These are phyloP conservation scores for Phytophthora syringae DNA, from an alignment of 352 stramenopile species.

Conservation along the genomic window DNA sequence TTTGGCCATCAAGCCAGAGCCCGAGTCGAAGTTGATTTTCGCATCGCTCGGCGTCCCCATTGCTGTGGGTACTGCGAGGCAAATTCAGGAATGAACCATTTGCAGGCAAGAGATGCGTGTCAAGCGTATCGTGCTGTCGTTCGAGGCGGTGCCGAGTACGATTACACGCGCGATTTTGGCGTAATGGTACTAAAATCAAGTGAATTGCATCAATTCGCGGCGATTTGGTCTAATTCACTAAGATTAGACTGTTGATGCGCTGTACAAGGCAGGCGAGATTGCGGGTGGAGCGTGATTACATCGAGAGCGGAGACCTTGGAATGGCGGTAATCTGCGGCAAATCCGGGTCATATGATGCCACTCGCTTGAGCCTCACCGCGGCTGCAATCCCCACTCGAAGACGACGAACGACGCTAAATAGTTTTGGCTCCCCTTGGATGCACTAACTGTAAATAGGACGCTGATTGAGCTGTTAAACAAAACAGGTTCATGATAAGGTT, in stretches of 20 bases:
- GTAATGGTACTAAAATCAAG: too few relatives aligned
- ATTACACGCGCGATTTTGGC: not conserved
- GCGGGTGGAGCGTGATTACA: not conserved
- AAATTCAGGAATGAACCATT: conserved; percentile 27
- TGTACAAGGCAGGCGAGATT: not conserved
- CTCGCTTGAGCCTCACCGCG: not conserved
- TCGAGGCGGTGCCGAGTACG: not conserved
- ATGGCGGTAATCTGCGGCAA: not conserved
- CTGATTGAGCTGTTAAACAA: too few relatives aligned
- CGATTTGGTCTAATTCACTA: too few relatives aligned
- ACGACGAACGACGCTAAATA: not conserved
- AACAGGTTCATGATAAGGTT: too few relatives aligned
- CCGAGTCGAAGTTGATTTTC: conserved; percentile 29
- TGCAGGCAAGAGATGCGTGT: too few relatives aligned
- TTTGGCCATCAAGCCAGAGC: conserved; percentile 33
- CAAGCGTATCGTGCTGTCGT: too few relatives aligned
- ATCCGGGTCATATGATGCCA: conserved; percentile 2
- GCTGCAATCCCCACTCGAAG: not conserved
- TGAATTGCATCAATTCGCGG: too few relatives aligned
- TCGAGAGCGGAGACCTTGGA: not conserved
- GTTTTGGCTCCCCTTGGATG: too few relatives aligned
- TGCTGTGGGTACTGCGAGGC: conserved; percentile 3
- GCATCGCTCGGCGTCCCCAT: conserved; percentile 22
- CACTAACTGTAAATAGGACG: too few relatives aligned
- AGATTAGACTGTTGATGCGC: not conserved